Base-by-base conservation (phyloP, 768 basidiomycete species). In the Lyophyllum atratum region DNA sequence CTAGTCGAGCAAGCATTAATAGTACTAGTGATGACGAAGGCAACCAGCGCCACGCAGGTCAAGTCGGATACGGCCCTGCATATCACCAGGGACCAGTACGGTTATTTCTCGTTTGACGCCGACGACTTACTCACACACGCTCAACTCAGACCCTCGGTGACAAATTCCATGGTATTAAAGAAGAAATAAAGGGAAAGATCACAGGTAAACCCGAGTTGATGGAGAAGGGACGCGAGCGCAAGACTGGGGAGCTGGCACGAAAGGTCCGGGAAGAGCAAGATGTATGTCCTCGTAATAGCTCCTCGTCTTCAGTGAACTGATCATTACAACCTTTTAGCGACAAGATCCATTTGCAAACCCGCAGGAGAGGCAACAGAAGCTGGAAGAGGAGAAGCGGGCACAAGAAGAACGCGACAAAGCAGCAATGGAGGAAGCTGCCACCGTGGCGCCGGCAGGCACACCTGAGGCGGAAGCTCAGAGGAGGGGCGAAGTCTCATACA, bases 1-100 rank as follows among this genome's bases (percentile, higher is more conserved):
- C 29, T 6, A 31, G 29, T 31, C 29, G 29, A 6, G 5, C 29
- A 5, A 11, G 29, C 29, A 31, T 6, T 31, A 11, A 11, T 11
- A 6, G 6, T 5, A 6, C 29, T 11, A 11, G 11, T 37, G 12
- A 46, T 24, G 42, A 49, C 14, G 74, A 78, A 47, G 79, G 79
- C 9, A 72, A 74, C 37, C 78, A 80, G 63, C 68, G 54, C 17
- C 80, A 81, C 45, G 76, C 79, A 2, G 79, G 79, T 1, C 66
- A 66, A 24, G 76, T 80, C 9, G 79, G 80, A 0, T 73, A 71
- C 45, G 80, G 80, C 1, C 80, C 79, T 1, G 72, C 76, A 26
- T 80, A 71, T 50, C 60, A 68, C 28, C 33, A 61, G 21, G 66
- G 66, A 15, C 66, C 78, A 15, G 78, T 80, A 59, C 42, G 74